Evolutionary conservation across 345 rosid species (phyloP).

Genomic region (Eucalyptus caleyi): DNA sequence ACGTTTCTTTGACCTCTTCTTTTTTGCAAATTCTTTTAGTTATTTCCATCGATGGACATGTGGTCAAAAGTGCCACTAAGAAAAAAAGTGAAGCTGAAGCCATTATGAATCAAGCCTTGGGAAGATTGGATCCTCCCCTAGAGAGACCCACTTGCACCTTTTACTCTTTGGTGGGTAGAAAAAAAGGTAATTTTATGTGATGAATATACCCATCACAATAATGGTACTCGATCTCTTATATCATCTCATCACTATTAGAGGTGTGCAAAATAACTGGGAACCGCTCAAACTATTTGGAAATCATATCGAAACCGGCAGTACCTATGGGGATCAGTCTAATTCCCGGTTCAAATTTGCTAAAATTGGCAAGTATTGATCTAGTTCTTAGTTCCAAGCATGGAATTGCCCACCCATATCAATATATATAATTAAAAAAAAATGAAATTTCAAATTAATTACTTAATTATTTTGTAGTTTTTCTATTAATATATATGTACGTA

Average conservation of each 20-base stretch:
- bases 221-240: neutral
- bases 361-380: fast-evolving
- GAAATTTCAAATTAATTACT: no score
- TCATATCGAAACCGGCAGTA: fast-evolving
- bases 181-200: neutral
- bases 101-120: neutral
- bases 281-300: fast-evolving
- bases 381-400: no score
- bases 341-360: fast-evolving
- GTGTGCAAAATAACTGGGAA: fast-evolving
- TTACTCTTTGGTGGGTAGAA: neutral
- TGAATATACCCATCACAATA: neutral
- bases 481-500: no score
- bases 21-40: neutral
- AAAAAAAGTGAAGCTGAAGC: neutral
- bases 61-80: neutral
- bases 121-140: neutral
- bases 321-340: fast-evolving
- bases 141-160: neutral
- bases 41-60: neutral
- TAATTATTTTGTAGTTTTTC: no score
- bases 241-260: neutral
- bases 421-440: no score
- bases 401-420: fast-evolving
- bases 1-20: neutral